phyloP scores from a whole-genome alignment of 2,329 filamentous ascomycete genomes.

The Diaporthe amygdali region DNA sequence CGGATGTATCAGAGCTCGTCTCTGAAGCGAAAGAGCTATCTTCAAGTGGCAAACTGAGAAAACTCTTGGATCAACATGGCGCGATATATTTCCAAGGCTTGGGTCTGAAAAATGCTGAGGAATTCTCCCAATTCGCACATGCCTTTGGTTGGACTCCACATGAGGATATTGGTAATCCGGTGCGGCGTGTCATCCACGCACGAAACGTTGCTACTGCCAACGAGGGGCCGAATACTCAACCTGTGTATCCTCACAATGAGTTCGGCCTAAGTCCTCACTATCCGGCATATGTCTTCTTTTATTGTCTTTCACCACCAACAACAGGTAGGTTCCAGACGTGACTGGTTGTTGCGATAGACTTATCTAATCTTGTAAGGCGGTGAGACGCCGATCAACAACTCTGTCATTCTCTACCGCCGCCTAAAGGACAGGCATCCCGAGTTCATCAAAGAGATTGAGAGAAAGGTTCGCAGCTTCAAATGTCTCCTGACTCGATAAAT shows the following conservation, averaged over 20 bases:
- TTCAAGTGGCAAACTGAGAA: background rate
- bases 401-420: background rate
- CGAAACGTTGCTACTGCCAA: slow-evolving; percentile 35
- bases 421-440: background rate
- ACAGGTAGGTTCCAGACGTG: background rate
- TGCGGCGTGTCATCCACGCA: slow-evolving; percentile 31
- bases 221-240: slow-evolving; percentile 33
- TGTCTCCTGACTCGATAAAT: too few relatives aligned
- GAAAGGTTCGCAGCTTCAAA: background rate
- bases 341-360: background rate
- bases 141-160: slow-evolving; percentile 33
- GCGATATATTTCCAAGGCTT: background rate
- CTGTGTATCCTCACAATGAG: background rate
- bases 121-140: slow-evolving; percentile 33
- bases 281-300: background rate
- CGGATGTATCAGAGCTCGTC: background rate
- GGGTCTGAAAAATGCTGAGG: slow-evolving; percentile 12
- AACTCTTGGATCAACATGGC: background rate
- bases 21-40: background rate
- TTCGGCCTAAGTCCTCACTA: background rate
- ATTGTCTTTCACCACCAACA: background rate
- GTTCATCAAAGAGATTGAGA: background rate
- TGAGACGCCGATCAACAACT: background rate
- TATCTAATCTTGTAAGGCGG: background rate
- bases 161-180: slow-evolving; percentile 34